Base-by-base conservation (phyloP, 495 filamentous ascomycete species). In the Halenospora varia region DNA sequence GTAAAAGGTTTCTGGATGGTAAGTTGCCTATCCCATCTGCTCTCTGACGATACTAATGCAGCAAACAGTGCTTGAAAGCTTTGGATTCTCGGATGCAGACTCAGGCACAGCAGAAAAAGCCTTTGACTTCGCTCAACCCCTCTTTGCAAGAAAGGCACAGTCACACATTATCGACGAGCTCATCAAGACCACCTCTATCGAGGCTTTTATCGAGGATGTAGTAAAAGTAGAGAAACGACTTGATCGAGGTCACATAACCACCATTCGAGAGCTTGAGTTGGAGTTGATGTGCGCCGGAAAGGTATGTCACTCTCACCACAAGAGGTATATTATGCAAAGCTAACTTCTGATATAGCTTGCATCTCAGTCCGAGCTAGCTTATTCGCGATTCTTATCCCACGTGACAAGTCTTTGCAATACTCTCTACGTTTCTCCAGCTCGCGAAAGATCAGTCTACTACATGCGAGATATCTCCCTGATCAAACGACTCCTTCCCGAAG, bases 241-340 rank as follows among this genome's bases (percentile, higher is more conserved):
- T 17, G 8, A 48, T 2, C 19, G 46, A 9, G 51, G 56, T 18
- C 24, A 46, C 15, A 62, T 65, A n/a, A 53, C 22, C 8, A 53
- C 19, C 15, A 23, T 53, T 2, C 42, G 62, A 24, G 46, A 56
- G 15, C 22, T 65, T n/a, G 59, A 65, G 19, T 41, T 65, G 29
- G 62, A 61, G 20, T 35, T 65, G 46, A 62, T 65, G 10, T 65
- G 51, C 48, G 56, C 55, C 25, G 62, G 59, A n/a, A 62, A 62
- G 62, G 62, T 59, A 59, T 25, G 51, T 19, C n/a, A 49, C 50
- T 23, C 25, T 44, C 6, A 18, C 24, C 24, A 9, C 25, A 22
- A 11, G 4, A 15, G 24, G 11, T 3, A 6, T 35, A n/a, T n/a
- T 9, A 17, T 23, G 25, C 24, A 51, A 11, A 17, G 8, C 17